Percentiles rank a stretch among this genome's conserved stretches.
Evolutionary conservation across 306 rosid genomes (phyloP).

Genomic region (Rosa multiflora): DNA sequence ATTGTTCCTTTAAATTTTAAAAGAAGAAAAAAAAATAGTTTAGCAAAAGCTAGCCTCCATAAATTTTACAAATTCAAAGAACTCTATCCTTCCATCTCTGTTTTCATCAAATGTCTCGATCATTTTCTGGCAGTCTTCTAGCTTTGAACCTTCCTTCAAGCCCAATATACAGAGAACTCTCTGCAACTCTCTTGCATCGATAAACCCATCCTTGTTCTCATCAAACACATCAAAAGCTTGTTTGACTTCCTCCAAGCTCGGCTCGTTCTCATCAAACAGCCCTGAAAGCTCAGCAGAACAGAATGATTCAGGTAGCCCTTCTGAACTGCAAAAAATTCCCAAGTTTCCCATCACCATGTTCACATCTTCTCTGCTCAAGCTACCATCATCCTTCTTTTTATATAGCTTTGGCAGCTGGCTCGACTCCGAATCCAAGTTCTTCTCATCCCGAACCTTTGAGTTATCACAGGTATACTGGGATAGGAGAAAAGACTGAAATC

Average conservation of each 20-base stretch:
- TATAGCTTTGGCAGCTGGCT: slow-evolving; percentile 8
- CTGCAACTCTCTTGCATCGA: slow-evolving; percentile 72
- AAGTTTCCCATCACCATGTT: slow-evolving; percentile 52
- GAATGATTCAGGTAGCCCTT: slow-evolving; percentile 35
- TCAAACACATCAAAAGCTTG: slow-evolving; percentile 87
- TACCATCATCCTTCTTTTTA: slow-evolving; percentile 32
- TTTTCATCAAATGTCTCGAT: slow-evolving; percentile 56
- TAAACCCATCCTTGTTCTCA: slow-evolving; percentile 71
- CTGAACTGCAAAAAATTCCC: slow-evolving; percentile 55
- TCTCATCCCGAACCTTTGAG: slow-evolving; percentile 25
- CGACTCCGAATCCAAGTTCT: slow-evolving; percentile 20
- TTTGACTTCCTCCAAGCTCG: slow-evolving; percentile 80
- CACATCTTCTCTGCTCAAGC: slow-evolving; percentile 50
- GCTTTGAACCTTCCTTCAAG: slow-evolving; percentile 44
- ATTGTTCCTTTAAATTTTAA: neutral
- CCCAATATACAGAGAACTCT: slow-evolving; percentile 58
- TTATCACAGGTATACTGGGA: slow-evolving; percentile 13
- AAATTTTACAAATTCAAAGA: slow-evolving; percentile 63
- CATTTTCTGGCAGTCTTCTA: slow-evolving; percentile 64
- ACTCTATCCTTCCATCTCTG: slow-evolving; percentile 71
- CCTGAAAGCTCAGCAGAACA: slow-evolving; percentile 40
- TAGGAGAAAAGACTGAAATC: slow-evolving; percentile 27
- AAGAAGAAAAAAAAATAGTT: slow-evolving; percentile 16
- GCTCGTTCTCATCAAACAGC: slow-evolving; percentile 80
- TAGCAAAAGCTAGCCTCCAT: slow-evolving; percentile 69